These are phyloP conservation scores for Geotrichum cucujoidarum DNA, from an alignment of 1,139 yeast genomes.

Conservation along the genomic window DNA sequence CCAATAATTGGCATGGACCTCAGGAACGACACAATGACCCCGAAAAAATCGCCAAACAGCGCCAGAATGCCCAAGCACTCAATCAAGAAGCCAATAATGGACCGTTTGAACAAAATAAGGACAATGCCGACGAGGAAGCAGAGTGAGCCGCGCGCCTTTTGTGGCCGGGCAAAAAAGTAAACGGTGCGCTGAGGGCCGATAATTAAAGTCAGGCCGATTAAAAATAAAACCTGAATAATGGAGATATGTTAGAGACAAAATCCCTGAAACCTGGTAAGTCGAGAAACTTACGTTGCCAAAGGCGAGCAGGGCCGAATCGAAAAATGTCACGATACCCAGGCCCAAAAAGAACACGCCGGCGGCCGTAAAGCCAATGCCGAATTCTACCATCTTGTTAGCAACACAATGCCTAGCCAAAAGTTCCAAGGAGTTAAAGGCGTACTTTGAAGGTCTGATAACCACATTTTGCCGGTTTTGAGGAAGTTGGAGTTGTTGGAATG, in stretches of 20 bases:
- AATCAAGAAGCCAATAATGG: conserved; percentile 78
- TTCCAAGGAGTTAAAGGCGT: conserved; percentile 21
- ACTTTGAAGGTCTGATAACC: conserved; percentile 80
- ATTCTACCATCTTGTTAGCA: conserved; percentile 47
- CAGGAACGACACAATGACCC: conserved; percentile 83
- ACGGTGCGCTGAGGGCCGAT: conserved; percentile 85
- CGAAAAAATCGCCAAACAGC: conserved; percentile 86
- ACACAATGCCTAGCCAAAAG: not conserved
- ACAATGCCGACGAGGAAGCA: conserved; percentile 72
- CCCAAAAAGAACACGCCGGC: conserved; percentile 75
- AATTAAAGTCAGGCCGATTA: conserved; percentile 75
- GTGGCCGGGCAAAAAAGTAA: conserved; percentile 79
- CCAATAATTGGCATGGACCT: conserved; percentile 88
- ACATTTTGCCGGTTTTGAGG: conserved; percentile 40
- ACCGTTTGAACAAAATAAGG: conserved; percentile 66
- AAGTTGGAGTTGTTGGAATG: conserved; percentile 1
- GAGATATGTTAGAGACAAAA: not conserved
- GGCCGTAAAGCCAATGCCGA: conserved; percentile 91
- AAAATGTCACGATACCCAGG: conserved; percentile 77
- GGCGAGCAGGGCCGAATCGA: conserved; percentile 85
- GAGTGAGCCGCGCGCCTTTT: conserved; percentile 78
- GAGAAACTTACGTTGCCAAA: conserved; percentile 60
- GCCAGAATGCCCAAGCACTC: conserved; percentile 87
- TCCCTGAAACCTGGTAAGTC: not conserved
- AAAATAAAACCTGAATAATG: conserved; percentile 46